Percentiles rank a stretch among this genome's conserved stretches.
Evolutionary conservation across 169 alveolate genomes (phyloP).

Genomic region (Eimeria brunetti): DNA sequence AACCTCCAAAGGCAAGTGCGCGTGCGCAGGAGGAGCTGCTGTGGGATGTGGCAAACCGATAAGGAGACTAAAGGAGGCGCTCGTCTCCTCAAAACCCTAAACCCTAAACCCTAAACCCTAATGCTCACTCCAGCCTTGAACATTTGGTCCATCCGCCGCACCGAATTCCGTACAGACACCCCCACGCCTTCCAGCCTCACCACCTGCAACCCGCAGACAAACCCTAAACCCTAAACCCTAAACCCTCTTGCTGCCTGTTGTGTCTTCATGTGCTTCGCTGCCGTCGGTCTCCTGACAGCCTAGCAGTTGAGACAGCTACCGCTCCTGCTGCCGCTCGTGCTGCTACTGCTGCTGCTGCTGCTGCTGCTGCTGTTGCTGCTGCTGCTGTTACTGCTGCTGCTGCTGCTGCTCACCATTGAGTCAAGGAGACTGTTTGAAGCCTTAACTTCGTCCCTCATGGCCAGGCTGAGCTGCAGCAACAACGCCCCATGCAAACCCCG

Average conservation of each 20-base stretch:
- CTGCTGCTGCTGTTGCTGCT: conserved; percentile 30
- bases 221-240: conserved; percentile 9
- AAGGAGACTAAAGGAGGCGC: not conserved
- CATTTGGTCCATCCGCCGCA: conserved; percentile 76
- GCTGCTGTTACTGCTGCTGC: conserved; percentile 4
- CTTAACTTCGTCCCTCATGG: conserved; percentile 79
- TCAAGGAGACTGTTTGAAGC: conserved; percentile 70
- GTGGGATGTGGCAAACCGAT: not conserved
- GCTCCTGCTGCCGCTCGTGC: not conserved
- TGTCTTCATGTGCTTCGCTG: not conserved
- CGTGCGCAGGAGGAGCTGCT: not conserved
- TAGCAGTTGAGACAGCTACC: not conserved
- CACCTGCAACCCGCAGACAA: conserved; percentile 18
- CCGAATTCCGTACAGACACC: conserved; percentile 68
- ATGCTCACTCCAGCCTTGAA: conserved; percentile 65
- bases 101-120: not conserved
- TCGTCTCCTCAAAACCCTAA: not conserved
- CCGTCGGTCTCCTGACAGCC: not conserved
- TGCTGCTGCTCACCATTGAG: conserved; percentile 62
- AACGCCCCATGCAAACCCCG: not conserved
- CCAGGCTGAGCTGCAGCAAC: conserved; percentile 76
- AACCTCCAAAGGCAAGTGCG: not conserved
- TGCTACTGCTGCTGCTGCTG: conserved; percentile 7
- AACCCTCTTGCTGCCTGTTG: not conserved
- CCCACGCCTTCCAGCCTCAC: conserved; percentile 77